phyloP scores from a whole-genome alignment of 1,284 basidiomycete genomes.

The Vanrija sp. region DNA sequence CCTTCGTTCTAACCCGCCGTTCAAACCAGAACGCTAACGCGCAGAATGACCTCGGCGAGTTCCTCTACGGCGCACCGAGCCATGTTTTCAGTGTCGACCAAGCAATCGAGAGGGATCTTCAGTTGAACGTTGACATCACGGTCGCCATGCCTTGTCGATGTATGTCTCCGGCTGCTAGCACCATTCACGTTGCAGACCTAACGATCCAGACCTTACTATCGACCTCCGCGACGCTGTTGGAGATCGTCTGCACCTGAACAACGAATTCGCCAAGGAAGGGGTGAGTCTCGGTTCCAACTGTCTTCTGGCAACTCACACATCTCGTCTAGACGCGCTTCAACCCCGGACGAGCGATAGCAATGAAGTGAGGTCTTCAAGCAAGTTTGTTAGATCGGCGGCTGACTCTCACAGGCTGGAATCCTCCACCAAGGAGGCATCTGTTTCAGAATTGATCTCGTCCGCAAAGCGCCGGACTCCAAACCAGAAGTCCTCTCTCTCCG shows the following conservation, averaged over 20 bases:
- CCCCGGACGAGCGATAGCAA: slow-evolving; percentile 69
- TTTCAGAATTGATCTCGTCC: slow-evolving; percentile 40
- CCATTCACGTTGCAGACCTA: neutral
- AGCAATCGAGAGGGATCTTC: slow-evolving; percentile 61
- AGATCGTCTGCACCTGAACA: slow-evolving; percentile 79
- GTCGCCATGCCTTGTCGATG: slow-evolving; percentile 89
- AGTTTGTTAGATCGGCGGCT: neutral
- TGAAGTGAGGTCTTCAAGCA: slow-evolving; percentile 54
- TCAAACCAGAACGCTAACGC: slow-evolving; percentile 32
- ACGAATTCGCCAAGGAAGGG: slow-evolving; percentile 80
- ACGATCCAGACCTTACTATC: slow-evolving; percentile 65
- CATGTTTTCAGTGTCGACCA: slow-evolving; percentile 79
- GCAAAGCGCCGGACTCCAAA: slow-evolving; percentile 39
- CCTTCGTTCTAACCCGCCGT: too few species aligned
- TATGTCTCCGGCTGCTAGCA: slow-evolving; percentile 52
- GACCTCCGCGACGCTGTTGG: slow-evolving; percentile 90
- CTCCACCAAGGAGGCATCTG: slow-evolving; percentile 21
- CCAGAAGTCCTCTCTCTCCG: slow-evolving; percentile 34
- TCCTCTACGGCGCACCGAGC: slow-evolving; percentile 84
- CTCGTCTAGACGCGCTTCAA: slow-evolving; percentile 69
- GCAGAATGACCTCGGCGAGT: slow-evolving; percentile 84
- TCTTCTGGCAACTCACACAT: neutral
- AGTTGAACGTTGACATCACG: slow-evolving; percentile 82
- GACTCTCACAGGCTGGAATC: slow-evolving; percentile 3
- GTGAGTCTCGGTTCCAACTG: slow-evolving; percentile 51